phyloP scores from a whole-genome alignment of 1,284 basidiomycete genomes.

The Fomitopsis pinicola region DNA sequence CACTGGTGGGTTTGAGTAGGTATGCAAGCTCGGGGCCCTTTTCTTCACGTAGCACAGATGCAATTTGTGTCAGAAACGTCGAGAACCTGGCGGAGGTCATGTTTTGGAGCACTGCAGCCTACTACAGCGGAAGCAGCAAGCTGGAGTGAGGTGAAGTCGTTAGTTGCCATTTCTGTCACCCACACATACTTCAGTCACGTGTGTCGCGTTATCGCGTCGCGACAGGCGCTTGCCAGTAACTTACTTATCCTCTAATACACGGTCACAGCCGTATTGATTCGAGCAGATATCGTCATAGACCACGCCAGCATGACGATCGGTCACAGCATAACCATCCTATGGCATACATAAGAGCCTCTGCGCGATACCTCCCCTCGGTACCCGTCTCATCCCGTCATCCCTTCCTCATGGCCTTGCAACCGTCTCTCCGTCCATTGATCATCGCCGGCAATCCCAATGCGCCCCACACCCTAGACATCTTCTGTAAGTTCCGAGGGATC shows the following conservation, averaged over 20 bases:
- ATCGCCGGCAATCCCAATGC: constrained; percentile 64
- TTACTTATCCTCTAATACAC: too few relatives aligned
- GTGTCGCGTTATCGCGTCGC: too few relatives aligned
- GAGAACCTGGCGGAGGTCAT: constrained; percentile 51
- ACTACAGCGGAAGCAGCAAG: neutral
- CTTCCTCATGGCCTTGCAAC: constrained; percentile 75
- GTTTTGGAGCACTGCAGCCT: neutral
- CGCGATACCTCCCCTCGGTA: neutral
- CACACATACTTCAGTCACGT: too few relatives aligned
- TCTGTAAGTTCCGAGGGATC: constrained; percentile 42
- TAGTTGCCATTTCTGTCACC: neutral
- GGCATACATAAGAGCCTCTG: neutral
- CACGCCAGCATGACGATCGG: neutral
- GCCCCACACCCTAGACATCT: constrained; percentile 83
- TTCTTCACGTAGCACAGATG: constrained; percentile 54
- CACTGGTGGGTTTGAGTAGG: constrained; percentile 67
- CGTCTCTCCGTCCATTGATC: constrained; percentile 67
- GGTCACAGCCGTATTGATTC: neutral
- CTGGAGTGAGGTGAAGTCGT: neutral
- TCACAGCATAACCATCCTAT: neutral
- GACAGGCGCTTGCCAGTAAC: too few relatives aligned
- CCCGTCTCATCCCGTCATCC: neutral
- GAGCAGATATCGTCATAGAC: neutral
- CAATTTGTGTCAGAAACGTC: constrained; percentile 56
- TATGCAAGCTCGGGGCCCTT: constrained; percentile 68